phyloP scores from a whole-genome alignment of 2,329 filamentous ascomycete genomes.

The Cladosporium sp. region DNA sequence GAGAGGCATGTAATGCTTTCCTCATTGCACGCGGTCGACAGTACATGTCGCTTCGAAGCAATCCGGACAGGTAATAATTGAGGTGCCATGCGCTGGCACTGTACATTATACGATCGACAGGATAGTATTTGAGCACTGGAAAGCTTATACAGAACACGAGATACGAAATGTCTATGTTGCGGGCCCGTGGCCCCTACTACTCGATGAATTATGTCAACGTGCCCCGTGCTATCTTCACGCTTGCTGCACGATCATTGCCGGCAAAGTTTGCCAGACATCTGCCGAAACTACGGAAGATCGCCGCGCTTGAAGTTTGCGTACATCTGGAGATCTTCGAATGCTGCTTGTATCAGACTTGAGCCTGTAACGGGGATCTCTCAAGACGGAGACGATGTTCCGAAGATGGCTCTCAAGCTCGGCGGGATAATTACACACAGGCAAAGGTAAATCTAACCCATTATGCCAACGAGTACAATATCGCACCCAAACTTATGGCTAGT shows the following conservation, averaged over 20 bases:
- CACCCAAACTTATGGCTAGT: neutral
- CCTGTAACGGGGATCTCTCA: neutral
- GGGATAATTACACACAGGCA: neutral
- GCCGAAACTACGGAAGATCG: neutral
- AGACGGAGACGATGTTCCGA: neutral
- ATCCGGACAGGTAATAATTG: neutral
- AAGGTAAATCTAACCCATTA: neutral
- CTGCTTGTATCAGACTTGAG: neutral
- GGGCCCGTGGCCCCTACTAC: neutral
- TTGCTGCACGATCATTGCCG: neutral
- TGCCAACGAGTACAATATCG: neutral
- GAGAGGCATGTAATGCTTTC: neutral
- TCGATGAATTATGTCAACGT: neutral
- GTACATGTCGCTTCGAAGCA: neutral
- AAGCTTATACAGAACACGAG: neutral
- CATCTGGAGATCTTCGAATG: neutral
- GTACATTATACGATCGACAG: neutral
- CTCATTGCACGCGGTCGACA: neutral
- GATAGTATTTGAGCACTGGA: neutral
- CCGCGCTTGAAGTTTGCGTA: neutral
- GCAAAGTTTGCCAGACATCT: slow-evolving; percentile 1
- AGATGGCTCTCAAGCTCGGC: neutral
- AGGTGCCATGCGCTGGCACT: neutral
- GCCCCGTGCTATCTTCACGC: slow-evolving; percentile 5
- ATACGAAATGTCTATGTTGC: neutral